Conservation (phyloP, 495 filamentous ascomycete species). For the Tetracladium marchalianum region DNA sequence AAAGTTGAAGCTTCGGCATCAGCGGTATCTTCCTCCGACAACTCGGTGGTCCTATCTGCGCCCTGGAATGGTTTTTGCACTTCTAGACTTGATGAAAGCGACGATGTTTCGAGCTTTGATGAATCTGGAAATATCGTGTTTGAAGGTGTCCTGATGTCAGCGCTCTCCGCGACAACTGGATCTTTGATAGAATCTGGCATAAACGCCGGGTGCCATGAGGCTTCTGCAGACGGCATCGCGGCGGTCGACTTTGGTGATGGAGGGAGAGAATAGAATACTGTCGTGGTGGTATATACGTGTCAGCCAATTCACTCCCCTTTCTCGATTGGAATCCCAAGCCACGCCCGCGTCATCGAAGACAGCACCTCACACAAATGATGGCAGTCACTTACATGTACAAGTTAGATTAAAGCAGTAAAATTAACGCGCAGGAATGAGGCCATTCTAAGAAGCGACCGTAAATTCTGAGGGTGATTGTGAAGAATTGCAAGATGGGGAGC, state of each 20-base stretch:
- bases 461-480: too few species aligned
- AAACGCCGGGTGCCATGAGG: constrained; percentile 46
- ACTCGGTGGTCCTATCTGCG: neutral
- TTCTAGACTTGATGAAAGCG: too few species aligned
- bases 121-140: too few species aligned
- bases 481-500: too few species aligned
- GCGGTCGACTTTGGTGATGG: neutral
- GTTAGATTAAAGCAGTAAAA: constrained; percentile 12
- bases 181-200: constrained; percentile 33
- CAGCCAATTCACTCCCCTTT: constrained; percentile 1
- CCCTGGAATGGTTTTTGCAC: neutral
- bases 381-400: constrained; percentile 14
- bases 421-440: neutral
- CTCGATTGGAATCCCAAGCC: neutral
- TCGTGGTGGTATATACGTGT: neutral
- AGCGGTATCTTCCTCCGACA: constrained; percentile 19
- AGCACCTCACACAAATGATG: neutral
- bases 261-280: constrained; percentile 16
- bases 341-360: neutral
- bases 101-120: too few species aligned
- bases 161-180: too few species aligned
- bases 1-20: constrained; percentile 18
- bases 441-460: constrained; percentile 4
- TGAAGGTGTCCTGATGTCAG: too few species aligned
- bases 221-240: constrained; percentile 18